Percentiles rank a stretch among this genome's conserved stretches.
Conservation (phyloP, 495 filamentous ascomycete genomes). For the Penicillium crystallinum region DNA sequence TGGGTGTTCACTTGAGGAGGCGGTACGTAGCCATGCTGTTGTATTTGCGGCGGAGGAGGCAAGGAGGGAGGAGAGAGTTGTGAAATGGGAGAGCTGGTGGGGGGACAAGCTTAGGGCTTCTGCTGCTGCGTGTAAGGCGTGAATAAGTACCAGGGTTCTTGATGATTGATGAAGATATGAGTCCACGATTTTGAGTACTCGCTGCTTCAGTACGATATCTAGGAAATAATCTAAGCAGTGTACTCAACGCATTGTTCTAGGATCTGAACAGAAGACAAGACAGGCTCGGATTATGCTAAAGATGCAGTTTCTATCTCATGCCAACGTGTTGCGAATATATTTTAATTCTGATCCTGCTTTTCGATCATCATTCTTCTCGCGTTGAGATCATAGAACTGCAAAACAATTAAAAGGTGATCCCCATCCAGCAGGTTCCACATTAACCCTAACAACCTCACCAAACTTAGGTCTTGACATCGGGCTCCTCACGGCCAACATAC, state of each 20-base stretch:
- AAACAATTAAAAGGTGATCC: conserved; percentile 19
- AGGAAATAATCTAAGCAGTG: background rate
- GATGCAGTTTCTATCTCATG: conserved; percentile 1
- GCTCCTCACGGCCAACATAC: conserved; percentile 81
- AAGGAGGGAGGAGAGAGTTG: conserved; percentile 57
- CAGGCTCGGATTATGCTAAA: conserved; percentile 1
- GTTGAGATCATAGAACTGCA: conserved; percentile 4
- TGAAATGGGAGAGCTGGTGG: conserved; percentile 83
- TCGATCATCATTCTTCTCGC: conserved; percentile 13
- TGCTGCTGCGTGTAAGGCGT: conserved; percentile 9
- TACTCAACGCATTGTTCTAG: background rate
- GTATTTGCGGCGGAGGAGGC: conserved; percentile 95
- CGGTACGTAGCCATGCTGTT: conserved; percentile 81
- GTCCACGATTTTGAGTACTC: conserved; percentile 1
- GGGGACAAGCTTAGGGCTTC: conserved; percentile 32
- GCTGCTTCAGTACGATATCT: background rate
- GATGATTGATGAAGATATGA: conserved; percentile 8
- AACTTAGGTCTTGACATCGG: conserved; percentile 84
- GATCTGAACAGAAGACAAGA: background rate
- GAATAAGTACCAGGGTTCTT: background rate
- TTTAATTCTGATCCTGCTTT: conserved; percentile 10
- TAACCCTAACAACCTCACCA: background rate
- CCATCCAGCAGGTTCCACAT: conserved; percentile 28
- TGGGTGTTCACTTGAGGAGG: conserved; percentile 78
- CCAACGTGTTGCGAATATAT: conserved; percentile 3